Conservation (phyloP, 2,329 filamentous ascomycete genomes). For the Verticillium alfalfae region DNA sequence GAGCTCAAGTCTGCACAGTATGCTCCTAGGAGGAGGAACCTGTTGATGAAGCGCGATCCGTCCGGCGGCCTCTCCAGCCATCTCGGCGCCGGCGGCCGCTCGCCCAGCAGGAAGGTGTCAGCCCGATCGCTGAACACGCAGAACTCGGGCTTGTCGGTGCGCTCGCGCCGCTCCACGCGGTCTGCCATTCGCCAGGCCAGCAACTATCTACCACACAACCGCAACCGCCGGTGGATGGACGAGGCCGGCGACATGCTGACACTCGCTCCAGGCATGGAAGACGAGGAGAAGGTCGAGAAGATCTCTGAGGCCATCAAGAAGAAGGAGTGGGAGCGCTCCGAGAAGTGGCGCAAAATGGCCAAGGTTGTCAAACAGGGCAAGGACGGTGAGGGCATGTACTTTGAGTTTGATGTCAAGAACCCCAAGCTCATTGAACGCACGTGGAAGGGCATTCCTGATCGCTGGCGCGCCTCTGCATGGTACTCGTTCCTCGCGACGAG, state of each 20-base stretch:
- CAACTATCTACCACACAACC: constrained; percentile 56
- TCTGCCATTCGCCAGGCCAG: constrained; percentile 52
- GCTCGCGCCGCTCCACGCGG: constrained; percentile 47
- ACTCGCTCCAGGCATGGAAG: constrained; percentile 49
- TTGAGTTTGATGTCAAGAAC: constrained; percentile 76
- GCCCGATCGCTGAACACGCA: constrained; percentile 55
- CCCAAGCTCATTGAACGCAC: constrained; percentile 85
- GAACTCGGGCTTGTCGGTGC: constrained; percentile 43
- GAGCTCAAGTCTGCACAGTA: constrained; percentile 35
- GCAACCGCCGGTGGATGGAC: constrained; percentile 55
- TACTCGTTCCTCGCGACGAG: constrained; percentile 83
- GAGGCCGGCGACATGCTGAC: constrained; percentile 64
- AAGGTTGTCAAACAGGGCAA: constrained; percentile 45
- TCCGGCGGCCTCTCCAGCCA: constrained; percentile 24
- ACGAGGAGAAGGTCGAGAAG: constrained; percentile 48
- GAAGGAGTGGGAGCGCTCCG: constrained; percentile 57
- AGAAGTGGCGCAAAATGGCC: constrained; percentile 66
- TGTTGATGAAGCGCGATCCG: constrained; percentile 35
- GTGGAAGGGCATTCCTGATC: constrained; percentile 97
- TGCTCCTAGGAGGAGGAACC: constrained; percentile 40
- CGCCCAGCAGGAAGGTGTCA: constrained; percentile 50
- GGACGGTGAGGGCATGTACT: constrained; percentile 54
- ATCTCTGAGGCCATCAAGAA: constrained; percentile 51
- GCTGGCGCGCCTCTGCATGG: constrained; percentile 92
- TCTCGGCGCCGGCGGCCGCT: constrained; percentile 30